Evolutionary conservation across 495 filamentous ascomycete species (phyloP), one percentile per base, ranked within the genome.

Genomic region (Aspergillus biplanus): DNA sequence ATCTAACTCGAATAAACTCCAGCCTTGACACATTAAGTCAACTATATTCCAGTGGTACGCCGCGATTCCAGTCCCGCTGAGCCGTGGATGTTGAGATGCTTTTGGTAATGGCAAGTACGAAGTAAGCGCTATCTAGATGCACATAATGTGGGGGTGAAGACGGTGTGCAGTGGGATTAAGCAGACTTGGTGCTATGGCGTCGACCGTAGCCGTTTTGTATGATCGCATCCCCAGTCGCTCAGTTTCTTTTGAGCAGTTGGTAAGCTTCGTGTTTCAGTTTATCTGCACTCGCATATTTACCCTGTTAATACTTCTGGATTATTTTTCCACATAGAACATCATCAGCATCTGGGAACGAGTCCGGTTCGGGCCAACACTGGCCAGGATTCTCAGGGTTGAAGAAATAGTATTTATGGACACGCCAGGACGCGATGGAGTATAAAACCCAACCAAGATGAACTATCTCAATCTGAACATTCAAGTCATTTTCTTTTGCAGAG

Each of bases 351-450:
- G 58, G 61, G 21, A 67, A 59, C 18, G 61, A 61, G 56, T 47
- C 56, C 13, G 33, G 42, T 55, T 58, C 62, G 32, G 65, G 65
- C 57, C 62, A 67, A 58, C 49, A 57, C 7, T 60, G 49, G 16
- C 59, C 65, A 13, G 55, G 47, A 21, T 65, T 67, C 65, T 67
- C 65, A 13, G 61, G 57, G 48, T 35, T 33, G 32, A 67, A 67
- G 62, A 67, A 64, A 56, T 65, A 67, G 57, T 67, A 64, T 49
- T 62, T 67, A 53, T 65, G 39, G 13, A 67, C 53, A 50, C 48
- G 42, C 61, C 46, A 67, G 39, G 58, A 61, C 47, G 61, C 21
- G 53, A 61, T 61, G 39, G 65, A 67, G 52, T 67, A 67, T 15
- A 67, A 42, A 44, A 64, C 27, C 62, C 57, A 67, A 21, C 62